Evolutionary conservation across 352 stramenopile genomes (phyloP).

Genomic region (Pythium insidiosum): DNA sequence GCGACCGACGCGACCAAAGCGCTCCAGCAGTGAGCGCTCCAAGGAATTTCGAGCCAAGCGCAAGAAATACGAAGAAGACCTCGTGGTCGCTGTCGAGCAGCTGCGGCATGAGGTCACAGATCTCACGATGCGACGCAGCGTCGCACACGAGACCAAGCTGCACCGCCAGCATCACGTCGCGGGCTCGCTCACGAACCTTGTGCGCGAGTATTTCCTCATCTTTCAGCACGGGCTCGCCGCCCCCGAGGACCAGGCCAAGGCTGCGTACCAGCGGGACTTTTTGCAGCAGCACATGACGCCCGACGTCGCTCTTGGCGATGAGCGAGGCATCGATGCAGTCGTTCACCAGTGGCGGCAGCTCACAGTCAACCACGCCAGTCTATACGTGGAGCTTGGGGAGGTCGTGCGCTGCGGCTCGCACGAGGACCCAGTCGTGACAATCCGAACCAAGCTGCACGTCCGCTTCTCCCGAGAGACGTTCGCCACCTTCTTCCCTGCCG

Average conservation of each 20-base stretch:
- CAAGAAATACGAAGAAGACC: slow-evolving; percentile 22
- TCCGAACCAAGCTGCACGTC: slow-evolving; percentile 11
- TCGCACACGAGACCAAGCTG: slow-evolving; percentile 15
- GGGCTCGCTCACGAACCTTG: slow-evolving; percentile 14
- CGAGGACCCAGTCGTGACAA: slow-evolving; percentile 12
- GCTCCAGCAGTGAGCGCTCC: slow-evolving; percentile 17
- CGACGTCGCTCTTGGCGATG: slow-evolving; percentile 8
- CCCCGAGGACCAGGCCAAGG: slow-evolving; percentile 5
- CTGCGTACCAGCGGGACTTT: slow-evolving; percentile 20
- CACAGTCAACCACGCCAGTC: slow-evolving; percentile 12
- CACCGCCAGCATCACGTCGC: slow-evolving; percentile 12
- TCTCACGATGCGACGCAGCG: slow-evolving; percentile 14
- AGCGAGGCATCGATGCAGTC: slow-evolving; percentile 12
- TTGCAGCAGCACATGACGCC: slow-evolving; percentile 12
- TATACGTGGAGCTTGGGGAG: slow-evolving; percentile 17
- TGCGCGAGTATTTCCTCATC: slow-evolving; percentile 17
- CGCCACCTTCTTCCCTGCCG: slow-evolving; percentile 15
- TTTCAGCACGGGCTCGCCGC: slow-evolving; percentile 16
- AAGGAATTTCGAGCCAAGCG: slow-evolving; percentile 23
- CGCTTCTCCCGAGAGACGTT: slow-evolving; percentile 15
- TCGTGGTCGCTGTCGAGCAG: slow-evolving; percentile 9
- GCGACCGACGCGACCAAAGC: slow-evolving; percentile 14
- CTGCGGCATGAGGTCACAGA: slow-evolving; percentile 16
- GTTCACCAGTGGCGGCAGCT: slow-evolving; percentile 19
- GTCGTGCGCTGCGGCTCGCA: slow-evolving; percentile 5